Evolutionary conservation across 768 basidiomycete genomes (phyloP), one percentile per base, ranked within the genome.

Genomic region (Naganishia vaughanmartiniae): DNA sequence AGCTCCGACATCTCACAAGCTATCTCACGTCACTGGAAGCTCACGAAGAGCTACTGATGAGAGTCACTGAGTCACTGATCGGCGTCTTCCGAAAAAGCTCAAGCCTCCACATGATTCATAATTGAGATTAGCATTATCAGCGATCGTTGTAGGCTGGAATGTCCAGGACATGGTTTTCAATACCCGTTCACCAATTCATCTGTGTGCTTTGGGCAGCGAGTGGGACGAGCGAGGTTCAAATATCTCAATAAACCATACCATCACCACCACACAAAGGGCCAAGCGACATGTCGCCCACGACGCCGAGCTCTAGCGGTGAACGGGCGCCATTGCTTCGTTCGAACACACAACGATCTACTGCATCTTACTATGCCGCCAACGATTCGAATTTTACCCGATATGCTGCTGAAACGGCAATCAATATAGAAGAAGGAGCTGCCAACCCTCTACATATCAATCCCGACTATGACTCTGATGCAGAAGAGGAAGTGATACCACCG

Each of bases 341-440:
- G n/a, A 42, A 48, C 33, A 36, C 56, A 7, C 68, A 36, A 30
- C 36, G 60, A 11, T 51, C 60, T 2, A 33, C 30, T 30, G 31
- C 42, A 9, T 60, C 53, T 15, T 72, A 60, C 19, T 72, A 72
- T 39, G 34, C 51, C 34, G 58, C 71, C 21, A 67, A 71, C 54
- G 71, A 72, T n/a, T 60, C 67, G 19, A 36, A 28, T 33, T 67
- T 72, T 21, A 66, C 67, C n/a, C 45, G 71, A 1, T 72, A 63
- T 65, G 71, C 67, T 26, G 71, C 71, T 26, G 51, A 63, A 14
- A 66, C 71, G 21, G 66, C 71, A 14, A 39, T 72, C 48, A 36
- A 39, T 14, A 39, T 60, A n/a, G 71, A 58, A n/a, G 58, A 68
- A 60, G 71, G 67, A 17, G 71, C 67, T 7, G 66, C 66, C 0